Percentiles rank a stretch among this genome's conserved stretches.
Evolutionary conservation across 805 yeast species (phyloP).

Genomic region (Lipomyces sp.): DNA sequence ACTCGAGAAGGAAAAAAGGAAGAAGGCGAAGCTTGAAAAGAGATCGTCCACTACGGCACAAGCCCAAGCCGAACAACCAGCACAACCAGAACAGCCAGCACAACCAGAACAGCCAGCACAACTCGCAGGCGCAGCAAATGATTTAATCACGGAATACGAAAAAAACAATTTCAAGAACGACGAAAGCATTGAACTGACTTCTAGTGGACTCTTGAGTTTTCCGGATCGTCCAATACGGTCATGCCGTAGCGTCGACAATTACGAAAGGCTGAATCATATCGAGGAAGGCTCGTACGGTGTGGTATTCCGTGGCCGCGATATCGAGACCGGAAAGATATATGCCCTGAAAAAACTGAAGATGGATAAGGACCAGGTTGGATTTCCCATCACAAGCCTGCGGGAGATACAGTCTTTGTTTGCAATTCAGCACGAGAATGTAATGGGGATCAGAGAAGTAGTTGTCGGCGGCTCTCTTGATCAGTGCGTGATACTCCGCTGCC

Average conservation of each 20-base stretch:
- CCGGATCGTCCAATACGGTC: constrained; percentile 6
- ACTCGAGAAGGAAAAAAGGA: constrained; percentile 18
- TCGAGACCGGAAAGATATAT: constrained; percentile 46
- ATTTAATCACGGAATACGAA: too few species aligned
- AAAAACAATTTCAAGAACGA: too few species aligned
- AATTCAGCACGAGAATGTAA: constrained; percentile 50
- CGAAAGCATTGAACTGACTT: neutral
- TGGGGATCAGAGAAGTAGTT: constrained; percentile 53
- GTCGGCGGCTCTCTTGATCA: constrained; percentile 37
- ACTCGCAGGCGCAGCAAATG: too few species aligned
- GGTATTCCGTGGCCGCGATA: constrained; percentile 55
- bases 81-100: neutral
- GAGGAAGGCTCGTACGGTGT: constrained; percentile 48
- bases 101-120: neutral
- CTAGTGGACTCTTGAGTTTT: constrained; percentile 9
- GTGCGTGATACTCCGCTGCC: constrained; percentile 19
- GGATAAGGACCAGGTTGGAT: constrained; percentile 47
- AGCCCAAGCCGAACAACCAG: too few species aligned
- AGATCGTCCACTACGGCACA: neutral
- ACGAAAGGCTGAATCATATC: constrained; percentile 34
- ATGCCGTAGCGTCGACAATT: constrained; percentile 28
- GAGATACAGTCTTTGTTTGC: constrained; percentile 58
- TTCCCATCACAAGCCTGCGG: constrained; percentile 64
- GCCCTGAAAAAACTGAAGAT: constrained; percentile 59
- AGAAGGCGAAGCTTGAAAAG: constrained; percentile 17